A percentile compares a stretch with the other conserved stretches of the same genome.
Evolutionary conservation across 306 rosid species (phyloP).

Genomic region (Inga oerstediana): DNA sequence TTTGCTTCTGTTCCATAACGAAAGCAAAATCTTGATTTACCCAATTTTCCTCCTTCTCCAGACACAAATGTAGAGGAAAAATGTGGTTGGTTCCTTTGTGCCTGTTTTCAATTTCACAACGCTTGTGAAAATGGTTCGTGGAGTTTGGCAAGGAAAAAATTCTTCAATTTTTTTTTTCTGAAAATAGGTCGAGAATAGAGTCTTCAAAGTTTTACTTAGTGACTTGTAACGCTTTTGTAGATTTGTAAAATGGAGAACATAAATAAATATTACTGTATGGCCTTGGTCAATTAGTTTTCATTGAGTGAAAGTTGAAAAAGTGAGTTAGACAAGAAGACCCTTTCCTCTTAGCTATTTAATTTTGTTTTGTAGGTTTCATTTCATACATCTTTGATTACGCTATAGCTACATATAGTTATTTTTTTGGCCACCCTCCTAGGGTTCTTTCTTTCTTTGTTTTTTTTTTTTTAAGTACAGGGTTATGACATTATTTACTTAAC

Average conservation of each 20-base stretch:
- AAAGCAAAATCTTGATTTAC: neutral
- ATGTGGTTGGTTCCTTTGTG: neutral
- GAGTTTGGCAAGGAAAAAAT: neutral
- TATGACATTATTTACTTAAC: neutral
- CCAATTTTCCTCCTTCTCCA: neutral
- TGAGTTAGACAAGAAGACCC: neutral
- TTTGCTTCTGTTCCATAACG: neutral
- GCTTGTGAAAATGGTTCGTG: neutral
- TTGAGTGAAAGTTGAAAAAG: neutral
- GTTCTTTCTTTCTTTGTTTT: neutral
- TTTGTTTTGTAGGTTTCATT: neutral
- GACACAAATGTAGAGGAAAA: neutral
- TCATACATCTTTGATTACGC: neutral
- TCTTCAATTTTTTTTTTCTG: neutral
- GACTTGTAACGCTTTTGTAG: neutral
- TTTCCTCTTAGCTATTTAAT: neutral
- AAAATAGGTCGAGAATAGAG: neutral
- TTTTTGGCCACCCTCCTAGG: neutral
- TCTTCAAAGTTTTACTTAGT: neutral
- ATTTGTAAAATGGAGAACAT: neutral
- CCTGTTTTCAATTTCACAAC: neutral
- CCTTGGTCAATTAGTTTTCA: neutral
- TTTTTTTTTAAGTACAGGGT: neutral
- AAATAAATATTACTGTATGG: neutral
- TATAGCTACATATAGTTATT: neutral